These are phyloP conservation scores for Prunus campanulata DNA, from an alignment of 306 rosid species.

Conservation along the genomic window DNA sequence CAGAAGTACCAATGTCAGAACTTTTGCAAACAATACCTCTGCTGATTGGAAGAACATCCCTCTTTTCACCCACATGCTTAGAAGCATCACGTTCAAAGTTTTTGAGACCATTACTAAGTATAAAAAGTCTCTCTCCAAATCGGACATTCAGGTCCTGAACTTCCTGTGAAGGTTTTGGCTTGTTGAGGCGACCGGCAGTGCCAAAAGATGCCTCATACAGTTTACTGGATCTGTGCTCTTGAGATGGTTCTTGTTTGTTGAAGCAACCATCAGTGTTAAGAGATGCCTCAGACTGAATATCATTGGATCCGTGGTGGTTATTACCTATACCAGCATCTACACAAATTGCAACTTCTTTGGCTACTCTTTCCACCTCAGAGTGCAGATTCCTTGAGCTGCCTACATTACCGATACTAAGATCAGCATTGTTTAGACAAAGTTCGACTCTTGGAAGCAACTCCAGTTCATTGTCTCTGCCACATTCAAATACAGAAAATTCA, in stretches of 20 bases:
- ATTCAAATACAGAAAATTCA: conserved; percentile 4
- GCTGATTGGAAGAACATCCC: background rate
- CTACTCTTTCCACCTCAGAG: background rate
- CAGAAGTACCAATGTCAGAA: background rate
- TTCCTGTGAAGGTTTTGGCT: background rate
- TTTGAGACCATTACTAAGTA: background rate
- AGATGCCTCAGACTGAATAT: background rate
- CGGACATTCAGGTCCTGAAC: background rate
- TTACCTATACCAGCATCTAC: background rate
- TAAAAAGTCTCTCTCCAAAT: background rate
- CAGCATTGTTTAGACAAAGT: background rate
- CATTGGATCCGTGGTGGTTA: background rate
- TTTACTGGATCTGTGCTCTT: conserved; percentile 4
- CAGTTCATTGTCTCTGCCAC: conserved; percentile 4
- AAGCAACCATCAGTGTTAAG: background rate
- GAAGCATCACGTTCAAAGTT: background rate
- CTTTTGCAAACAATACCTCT: background rate
- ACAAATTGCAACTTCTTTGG: background rate
- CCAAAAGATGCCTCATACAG: background rate
- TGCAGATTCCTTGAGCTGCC: background rate
- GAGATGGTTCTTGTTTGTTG: background rate
- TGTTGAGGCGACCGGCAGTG: background rate
- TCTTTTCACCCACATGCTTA: background rate
- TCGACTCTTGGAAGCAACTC: conserved; percentile 9
- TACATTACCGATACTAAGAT: background rate